Evolutionary conservation across 192 early-diverging fungal genomes (phyloP).

Genomic region (Radiomyces spectabilis): DNA sequence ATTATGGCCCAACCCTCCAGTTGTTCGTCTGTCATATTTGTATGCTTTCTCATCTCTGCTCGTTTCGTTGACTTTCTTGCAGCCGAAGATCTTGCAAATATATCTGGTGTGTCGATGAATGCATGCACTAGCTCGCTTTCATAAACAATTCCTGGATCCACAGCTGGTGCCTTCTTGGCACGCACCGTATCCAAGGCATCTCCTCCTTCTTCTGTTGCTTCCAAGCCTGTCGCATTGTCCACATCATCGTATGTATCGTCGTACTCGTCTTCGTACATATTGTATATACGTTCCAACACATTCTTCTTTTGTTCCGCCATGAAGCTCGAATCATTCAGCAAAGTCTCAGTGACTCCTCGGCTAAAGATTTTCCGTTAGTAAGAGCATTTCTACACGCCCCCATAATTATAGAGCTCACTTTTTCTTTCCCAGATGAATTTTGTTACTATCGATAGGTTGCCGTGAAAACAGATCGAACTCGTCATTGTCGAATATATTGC

Average conservation of each 20-base stretch:
- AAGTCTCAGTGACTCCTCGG: constrained; percentile 28
- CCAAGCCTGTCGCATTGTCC: constrained; percentile 51
- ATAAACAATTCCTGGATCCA: constrained; percentile 53
- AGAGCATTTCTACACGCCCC: not conserved
- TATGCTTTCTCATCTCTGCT: constrained; percentile 49
- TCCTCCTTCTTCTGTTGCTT: constrained; percentile 41
- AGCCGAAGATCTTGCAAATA: constrained; percentile 56
- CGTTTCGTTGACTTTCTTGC: constrained; percentile 57
- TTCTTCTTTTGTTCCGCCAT: constrained; percentile 39
- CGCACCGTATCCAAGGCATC: constrained; percentile 30
- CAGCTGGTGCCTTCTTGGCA: constrained; percentile 2
- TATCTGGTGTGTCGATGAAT: constrained; percentile 44
- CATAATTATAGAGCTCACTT: constrained; percentile 27
- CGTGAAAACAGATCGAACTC: constrained; percentile 86
- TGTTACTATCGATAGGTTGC: constrained; percentile 49
- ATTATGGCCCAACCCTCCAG: constrained; percentile 90
- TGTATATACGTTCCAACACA: constrained; percentile 37
- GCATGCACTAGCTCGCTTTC: constrained; percentile 56
- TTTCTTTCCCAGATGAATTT: constrained; percentile 69
- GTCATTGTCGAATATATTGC: constrained; percentile 89
- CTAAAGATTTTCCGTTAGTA: constrained; percentile 22
- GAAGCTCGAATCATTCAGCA: constrained; percentile 52
- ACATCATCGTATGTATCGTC: constrained; percentile 88
- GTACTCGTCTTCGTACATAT: constrained; percentile 80
- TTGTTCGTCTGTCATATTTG: constrained; percentile 83